Base-by-base conservation (phyloP, 805 yeast genomes). In the Huiozyma sinensis region DNA sequence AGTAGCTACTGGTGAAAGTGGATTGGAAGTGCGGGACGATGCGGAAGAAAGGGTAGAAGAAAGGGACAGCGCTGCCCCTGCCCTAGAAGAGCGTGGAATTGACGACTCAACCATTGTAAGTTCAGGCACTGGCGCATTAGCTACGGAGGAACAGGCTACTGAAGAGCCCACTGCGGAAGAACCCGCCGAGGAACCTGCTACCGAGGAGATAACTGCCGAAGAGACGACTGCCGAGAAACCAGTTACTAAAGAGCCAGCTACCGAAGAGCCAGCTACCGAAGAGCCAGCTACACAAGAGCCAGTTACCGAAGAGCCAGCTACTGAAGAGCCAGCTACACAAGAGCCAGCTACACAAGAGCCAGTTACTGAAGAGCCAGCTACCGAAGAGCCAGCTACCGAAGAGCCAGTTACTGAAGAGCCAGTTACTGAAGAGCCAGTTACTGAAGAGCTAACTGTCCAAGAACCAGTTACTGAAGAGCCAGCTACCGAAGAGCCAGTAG, bases 381-480 rank as follows among this genome's bases (percentile, higher is more conserved):
- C 41, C n/a, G 53, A 31, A 39, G 39, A 46, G 11, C 7, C 44
- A 28, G 17, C 48, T 6, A 28, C 39, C 12, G 53, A 36, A 40
- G 47, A 46, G 27, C 36, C 36, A 30, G 38, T 27, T n/a, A 38
- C 39, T 11, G 51, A 38, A 34, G 43, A 38, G 29, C 44, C 45
- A 30, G 44, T 24, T 29, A 36, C 36, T 45, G 42, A 38, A 42
- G 41, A 44, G 45, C 34, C 46, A 43, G 38, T n/a, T 32, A 12
- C 35, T 8, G 33, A 48, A 45, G 50, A 54, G 49, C 41, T 48
- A 41, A 38, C 11, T 67, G 65, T 42, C n/a, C 53, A 33, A 42
- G 49, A 47, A 49, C 41, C 50, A 43, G 39, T 8, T 68, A 65
- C 44, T 17, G 54, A 38, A 37, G 43, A 31, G n/a, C 33, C 9